Conservation (phyloP, 768 basidiomycete genomes). For the Leccinum arenicola region DNA sequence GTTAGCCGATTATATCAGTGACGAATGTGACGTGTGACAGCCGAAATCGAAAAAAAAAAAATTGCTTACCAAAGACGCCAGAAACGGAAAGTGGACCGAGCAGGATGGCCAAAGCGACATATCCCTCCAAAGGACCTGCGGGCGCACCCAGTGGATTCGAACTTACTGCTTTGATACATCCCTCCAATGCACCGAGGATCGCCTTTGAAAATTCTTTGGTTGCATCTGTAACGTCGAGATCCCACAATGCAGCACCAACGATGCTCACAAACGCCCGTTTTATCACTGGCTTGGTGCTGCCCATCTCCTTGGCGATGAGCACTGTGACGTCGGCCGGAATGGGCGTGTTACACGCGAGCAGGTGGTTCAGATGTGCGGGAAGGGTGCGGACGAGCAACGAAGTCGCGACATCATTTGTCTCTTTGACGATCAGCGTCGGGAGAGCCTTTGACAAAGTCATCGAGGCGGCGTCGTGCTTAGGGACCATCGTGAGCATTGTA, state of each 20-base stretch:
- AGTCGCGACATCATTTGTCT: slow-evolving; percentile 69
- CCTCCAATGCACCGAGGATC: slow-evolving; percentile 63
- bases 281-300: slow-evolving; percentile 54
- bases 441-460: slow-evolving; percentile 39
- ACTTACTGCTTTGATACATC: slow-evolving; percentile 61
- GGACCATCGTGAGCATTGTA: slow-evolving; percentile 63
- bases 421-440: slow-evolving; percentile 58
- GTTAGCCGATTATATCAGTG: background rate
- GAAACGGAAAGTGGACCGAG: slow-evolving; percentile 57
- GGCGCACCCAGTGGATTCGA: slow-evolving; percentile 56
- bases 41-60: background rate
- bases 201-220: slow-evolving; percentile 51
- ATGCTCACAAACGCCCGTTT: slow-evolving; percentile 62
- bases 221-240: slow-evolving; percentile 38
- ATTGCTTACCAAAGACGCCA: slow-evolving; percentile 50
- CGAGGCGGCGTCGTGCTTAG: slow-evolving; percentile 49
- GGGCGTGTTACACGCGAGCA: slow-evolving; percentile 42
- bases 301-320: slow-evolving; percentile 71
- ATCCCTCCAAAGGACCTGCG: slow-evolving; percentile 80
- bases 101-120: slow-evolving; percentile 67
- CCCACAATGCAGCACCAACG: slow-evolving; percentile 60
- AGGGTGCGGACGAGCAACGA: slow-evolving; percentile 53
- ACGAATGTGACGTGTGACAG: background rate
- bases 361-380: slow-evolving; percentile 53
- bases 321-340: slow-evolving; percentile 44